Conservation (phyloP, 805 yeast species). For the Wickerhamiella hasegawae region DNA sequence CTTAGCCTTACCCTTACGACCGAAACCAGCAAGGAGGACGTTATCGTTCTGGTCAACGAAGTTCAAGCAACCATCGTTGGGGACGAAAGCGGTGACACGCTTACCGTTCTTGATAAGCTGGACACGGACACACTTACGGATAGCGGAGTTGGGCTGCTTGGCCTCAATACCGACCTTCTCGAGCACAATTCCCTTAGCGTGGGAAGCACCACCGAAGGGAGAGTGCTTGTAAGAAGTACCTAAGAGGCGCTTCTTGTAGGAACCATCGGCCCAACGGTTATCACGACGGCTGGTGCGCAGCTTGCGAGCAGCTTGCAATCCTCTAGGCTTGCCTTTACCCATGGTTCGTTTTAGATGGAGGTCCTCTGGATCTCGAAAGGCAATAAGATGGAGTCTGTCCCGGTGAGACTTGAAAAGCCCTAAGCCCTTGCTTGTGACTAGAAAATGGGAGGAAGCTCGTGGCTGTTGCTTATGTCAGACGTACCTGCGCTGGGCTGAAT, state of each 20-base stretch:
- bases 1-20: constrained; percentile 99
- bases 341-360: no score
- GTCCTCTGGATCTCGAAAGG: no score
- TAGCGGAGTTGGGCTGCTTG: constrained; percentile 99
- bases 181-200: constrained; percentile 99
- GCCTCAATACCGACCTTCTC: constrained; percentile 99
- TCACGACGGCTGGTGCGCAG: constrained; percentile 99
- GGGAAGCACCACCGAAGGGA: constrained; percentile 99
- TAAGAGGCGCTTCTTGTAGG: constrained; percentile 96
- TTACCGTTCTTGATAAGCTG: constrained; percentile 99
- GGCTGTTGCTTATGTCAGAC: no score
- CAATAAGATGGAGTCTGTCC: no score
- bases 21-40: constrained; percentile 99
- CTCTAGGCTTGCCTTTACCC: constrained; percentile 99
- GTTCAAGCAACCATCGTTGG: constrained; percentile 99
- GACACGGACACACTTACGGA: constrained; percentile 99
- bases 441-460: no score
- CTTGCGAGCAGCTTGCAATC: constrained; percentile 99
- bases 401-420: no score
- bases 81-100: constrained; percentile 99
- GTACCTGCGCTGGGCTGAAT: no score
- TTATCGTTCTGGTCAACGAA: constrained; percentile 99
- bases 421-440: no score
- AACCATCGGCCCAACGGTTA: constrained; percentile 99
- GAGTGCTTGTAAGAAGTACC: constrained; percentile 99